These are phyloP conservation scores for Wickerhamiella kazuoi DNA, from an alignment of 805 yeast species.

Conservation along the genomic window DNA sequence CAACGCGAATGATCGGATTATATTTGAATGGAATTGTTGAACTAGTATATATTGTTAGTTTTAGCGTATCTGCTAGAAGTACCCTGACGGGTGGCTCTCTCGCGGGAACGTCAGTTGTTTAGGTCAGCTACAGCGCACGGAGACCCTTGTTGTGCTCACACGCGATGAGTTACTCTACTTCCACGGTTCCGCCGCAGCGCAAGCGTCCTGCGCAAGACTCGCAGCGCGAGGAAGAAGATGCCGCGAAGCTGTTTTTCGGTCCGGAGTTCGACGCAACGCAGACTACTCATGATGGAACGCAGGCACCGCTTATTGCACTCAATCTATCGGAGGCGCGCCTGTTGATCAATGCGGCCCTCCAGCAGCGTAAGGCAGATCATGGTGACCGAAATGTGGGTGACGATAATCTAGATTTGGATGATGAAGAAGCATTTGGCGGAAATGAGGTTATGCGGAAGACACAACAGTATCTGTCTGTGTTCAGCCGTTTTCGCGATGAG, in stretches of 20 bases:
- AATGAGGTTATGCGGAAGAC: constrained; percentile 68
- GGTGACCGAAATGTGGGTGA: constrained; percentile 20
- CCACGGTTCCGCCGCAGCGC: constrained; percentile 72
- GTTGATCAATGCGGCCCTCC: constrained; percentile 74
- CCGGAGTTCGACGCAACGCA: constrained; percentile 80
- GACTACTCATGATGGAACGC: constrained; percentile 61
- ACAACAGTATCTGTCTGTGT: constrained; percentile 64
- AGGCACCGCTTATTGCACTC: constrained; percentile 61
- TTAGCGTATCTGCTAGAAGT: too few relatives aligned
- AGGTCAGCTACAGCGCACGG: background rate
- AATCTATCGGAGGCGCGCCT: constrained; percentile 82
- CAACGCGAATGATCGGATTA: too few relatives aligned
- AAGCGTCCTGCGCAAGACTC: constrained; percentile 34
- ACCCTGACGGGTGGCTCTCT: too few relatives aligned
- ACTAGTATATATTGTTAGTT: too few relatives aligned
- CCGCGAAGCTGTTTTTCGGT: constrained; percentile 71
- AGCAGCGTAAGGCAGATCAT: constrained; percentile 44
- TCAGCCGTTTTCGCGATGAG: constrained; percentile 80
- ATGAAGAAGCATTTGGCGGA: constrained; percentile 17
- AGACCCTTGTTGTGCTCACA: background rate
- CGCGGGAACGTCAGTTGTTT: too few relatives aligned
- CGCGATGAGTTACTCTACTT: constrained; percentile 70
- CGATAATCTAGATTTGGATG: constrained; percentile 20
- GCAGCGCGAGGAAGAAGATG: constrained; percentile 65
- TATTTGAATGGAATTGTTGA: too few relatives aligned